phyloP scores from a whole-genome alignment of 2,329 filamentous ascomycete species.

The Phymatotrichopsis omnivora region DNA sequence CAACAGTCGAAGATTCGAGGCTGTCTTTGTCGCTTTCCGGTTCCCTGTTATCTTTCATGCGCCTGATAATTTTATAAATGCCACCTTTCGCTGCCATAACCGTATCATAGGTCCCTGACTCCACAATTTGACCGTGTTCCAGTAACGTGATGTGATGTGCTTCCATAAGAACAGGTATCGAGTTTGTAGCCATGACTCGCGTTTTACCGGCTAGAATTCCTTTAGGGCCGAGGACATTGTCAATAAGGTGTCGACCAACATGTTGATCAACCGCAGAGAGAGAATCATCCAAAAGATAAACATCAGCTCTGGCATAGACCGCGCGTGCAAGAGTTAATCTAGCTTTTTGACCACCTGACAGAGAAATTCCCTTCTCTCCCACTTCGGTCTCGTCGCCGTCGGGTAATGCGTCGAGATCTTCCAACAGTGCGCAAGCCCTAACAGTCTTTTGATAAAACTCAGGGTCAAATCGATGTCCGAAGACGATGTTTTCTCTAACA shows the following conservation, averaged over 20 bases:
- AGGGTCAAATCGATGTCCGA: conserved; percentile 87
- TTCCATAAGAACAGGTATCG: conserved; percentile 80
- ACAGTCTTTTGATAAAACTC: conserved; percentile 90
- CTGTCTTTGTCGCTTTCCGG: conserved; percentile 54
- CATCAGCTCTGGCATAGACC: conserved; percentile 91
- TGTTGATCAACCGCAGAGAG: conserved; percentile 97
- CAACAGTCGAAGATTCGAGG: conserved; percentile 57
- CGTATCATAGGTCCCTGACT: conserved; percentile 83
- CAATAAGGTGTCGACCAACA: conserved; percentile 87
- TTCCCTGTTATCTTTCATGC: conserved; percentile 43
- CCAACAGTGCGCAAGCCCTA: conserved; percentile 76
- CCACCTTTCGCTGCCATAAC: conserved; percentile 89
- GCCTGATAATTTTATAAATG: conserved; percentile 66
- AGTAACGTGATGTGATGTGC: conserved; percentile 82
- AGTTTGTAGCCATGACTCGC: conserved; percentile 86
- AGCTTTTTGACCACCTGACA: conserved; percentile 85
- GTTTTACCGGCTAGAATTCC: conserved; percentile 80
- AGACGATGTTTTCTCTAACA: conserved; percentile 93
- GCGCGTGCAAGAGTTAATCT: conserved; percentile 84
- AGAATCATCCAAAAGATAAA: conserved; percentile 89
- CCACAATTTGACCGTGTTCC: conserved; percentile 69
- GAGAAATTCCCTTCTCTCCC: conserved; percentile 88
- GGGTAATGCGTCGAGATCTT: conserved; percentile 84
- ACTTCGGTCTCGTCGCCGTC: conserved; percentile 96
- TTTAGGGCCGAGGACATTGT: conserved; percentile 78